These are phyloP conservation scores for Kalmanozyma brasiliensis DNA, from an alignment of 1,284 basidiomycete genomes.

Conservation along the genomic window DNA sequence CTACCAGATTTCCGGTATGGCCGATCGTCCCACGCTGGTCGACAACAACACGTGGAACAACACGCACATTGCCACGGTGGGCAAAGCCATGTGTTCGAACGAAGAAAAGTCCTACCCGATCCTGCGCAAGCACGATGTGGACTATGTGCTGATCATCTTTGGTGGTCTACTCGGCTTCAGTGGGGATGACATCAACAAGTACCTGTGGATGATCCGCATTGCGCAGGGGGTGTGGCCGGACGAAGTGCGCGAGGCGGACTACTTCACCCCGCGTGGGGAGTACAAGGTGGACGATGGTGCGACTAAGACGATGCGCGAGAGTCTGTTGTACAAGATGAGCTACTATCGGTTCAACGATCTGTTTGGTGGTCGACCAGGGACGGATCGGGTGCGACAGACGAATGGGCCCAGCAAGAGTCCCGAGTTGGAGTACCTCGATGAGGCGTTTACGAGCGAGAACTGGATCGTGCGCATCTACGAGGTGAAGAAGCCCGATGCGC, in stretches of 20 bases:
- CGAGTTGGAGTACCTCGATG: constrained; percentile 62
- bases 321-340: constrained; percentile 77
- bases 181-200: constrained; percentile 99
- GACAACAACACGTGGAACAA: constrained; percentile 99
- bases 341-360: constrained; percentile 67
- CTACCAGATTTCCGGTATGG: constrained; percentile 99
- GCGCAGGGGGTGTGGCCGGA: constrained; percentile 99
- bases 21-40: constrained; percentile 93
- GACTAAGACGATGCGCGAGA: constrained; percentile 89
- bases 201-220: constrained; percentile 86
- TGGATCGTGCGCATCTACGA: constrained; percentile 81
- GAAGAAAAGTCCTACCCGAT: constrained; percentile 98
- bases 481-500: constrained; percentile 91
- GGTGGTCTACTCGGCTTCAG: constrained; percentile 96
- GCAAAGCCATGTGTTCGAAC: constrained; percentile 84
- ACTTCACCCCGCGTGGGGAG: constrained; percentile 92
- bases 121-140: constrained; percentile 94
- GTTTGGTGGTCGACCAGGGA: constrained; percentile 68
- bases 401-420: constrained; percentile 52
- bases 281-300: constrained; percentile 92
- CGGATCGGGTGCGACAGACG: constrained; percentile 60
- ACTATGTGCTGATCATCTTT: constrained; percentile 97
- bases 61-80: constrained; percentile 71
- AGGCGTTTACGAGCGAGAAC: constrained; percentile 67
- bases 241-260: constrained; percentile 92